Percentiles rank a stretch among this genome's conserved stretches.
Evolutionary conservation across 1,284 basidiomycete genomes (phyloP).

Genomic region (Cutaneotrichosporon daszewskae): DNA sequence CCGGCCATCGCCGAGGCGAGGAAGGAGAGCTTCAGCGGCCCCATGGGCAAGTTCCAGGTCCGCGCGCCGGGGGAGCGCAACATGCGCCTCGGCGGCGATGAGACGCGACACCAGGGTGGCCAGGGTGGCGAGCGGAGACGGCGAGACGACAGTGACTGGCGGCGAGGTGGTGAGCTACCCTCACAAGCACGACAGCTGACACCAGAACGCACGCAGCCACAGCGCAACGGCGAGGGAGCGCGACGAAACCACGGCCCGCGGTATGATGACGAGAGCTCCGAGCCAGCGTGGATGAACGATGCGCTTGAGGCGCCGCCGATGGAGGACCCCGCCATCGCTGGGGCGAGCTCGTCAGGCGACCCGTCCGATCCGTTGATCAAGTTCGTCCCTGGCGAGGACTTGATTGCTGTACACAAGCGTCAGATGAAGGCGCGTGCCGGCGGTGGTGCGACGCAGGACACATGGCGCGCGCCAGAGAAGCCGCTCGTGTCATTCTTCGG

Average conservation of each 20-base stretch:
- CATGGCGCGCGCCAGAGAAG: constrained; percentile 21
- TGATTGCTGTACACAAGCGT: constrained; percentile 41
- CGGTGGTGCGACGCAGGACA: constrained; percentile 3
- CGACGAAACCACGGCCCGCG: constrained; percentile 6
- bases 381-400: constrained; percentile 40
- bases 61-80: constrained; percentile 16
- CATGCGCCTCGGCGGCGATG: constrained; percentile 27
- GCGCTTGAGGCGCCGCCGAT: constrained; percentile 5
- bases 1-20: constrained; percentile 19
- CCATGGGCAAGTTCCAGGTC: constrained; percentile 35
- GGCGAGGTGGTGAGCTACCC: constrained; percentile 13
- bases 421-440: constrained; percentile 28
- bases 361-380: constrained; percentile 21
- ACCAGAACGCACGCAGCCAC: constrained; percentile 5
- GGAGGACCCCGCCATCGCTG: constrained; percentile 28
- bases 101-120: constrained; percentile 10
- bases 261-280: constrained; percentile 29
- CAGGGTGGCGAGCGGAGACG: constrained; percentile 5
- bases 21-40: constrained; percentile 17
- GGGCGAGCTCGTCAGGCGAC: constrained; percentile 13
- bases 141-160: constrained; percentile 16
- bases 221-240: constrained; percentile 16
- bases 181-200: background rate
- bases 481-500: constrained; percentile 33
- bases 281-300: constrained; percentile 45